phyloP scores from a whole-genome alignment of 345 rosid genomes.

The Cardamine chenopodiifolia region DNA sequence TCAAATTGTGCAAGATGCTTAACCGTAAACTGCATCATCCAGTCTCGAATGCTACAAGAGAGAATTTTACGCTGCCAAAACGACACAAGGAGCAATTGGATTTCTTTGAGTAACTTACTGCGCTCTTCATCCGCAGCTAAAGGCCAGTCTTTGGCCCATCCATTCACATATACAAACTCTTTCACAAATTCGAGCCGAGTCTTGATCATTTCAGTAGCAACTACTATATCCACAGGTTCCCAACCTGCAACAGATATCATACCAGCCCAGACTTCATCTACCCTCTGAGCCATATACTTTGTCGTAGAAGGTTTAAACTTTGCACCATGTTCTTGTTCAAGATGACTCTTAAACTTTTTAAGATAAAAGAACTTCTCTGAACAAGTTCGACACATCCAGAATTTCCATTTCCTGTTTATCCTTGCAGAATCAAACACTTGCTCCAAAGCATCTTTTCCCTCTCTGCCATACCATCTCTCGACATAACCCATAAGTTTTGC shows the following conservation, averaged over 20 bases:
- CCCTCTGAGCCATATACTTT: not conserved
- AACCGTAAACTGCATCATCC: conserved; percentile 1
- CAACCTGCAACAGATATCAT: not conserved
- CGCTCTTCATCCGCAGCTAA: conserved; percentile 17
- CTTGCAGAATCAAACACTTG: not conserved
- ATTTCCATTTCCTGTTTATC: conserved; percentile 13
- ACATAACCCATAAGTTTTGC: not conserved
- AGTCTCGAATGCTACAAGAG: conserved; percentile 5
- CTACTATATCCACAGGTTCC: conserved; percentile 27
- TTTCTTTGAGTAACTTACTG: not conserved
- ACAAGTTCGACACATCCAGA: conserved; percentile 26
- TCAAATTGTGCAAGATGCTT: conserved; percentile 18
- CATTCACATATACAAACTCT: conserved; percentile 14
- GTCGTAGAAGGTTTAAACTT: not conserved
- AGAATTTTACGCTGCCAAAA: not conserved
- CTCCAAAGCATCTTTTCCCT: conserved; percentile 2
- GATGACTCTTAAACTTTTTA: conserved; percentile 17
- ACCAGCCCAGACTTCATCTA: conserved; percentile 1
- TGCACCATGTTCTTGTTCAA: conserved; percentile 16
- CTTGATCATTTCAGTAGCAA: conserved; percentile 20
- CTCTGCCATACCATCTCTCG: not conserved
- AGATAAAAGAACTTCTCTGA: not conserved
- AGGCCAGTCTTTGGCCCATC: conserved; percentile 34
- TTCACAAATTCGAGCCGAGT: not conserved
- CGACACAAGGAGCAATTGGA: conserved; percentile 1